Evolutionary conservation across 768 basidiomycete genomes (phyloP), one percentile per base, ranked within the genome.

Genomic region (Suillus tomentosus): DNA sequence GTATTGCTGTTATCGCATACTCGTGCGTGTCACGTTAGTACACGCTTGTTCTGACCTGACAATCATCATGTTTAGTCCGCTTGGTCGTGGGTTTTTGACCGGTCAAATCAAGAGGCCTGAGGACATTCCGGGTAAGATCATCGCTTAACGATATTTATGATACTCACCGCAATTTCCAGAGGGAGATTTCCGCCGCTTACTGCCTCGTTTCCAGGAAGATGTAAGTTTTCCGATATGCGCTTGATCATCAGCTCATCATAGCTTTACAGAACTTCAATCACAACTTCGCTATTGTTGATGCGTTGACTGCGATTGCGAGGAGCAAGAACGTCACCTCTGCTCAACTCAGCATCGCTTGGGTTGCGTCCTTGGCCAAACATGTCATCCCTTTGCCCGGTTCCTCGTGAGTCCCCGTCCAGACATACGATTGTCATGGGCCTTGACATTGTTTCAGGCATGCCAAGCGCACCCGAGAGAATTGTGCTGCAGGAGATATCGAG

Each of bases 1-100:
- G 81, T 0, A 78, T 89, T 58, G 74, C 86, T 5, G 80, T 90
- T n/a, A 71, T 84, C 14, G 87, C 82, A 37, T 90, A 90, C 69
- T 84, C 85, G 82, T 83, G 60, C 13, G 80, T 71, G 7, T 47
- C 57, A 45, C 31, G 48, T 17, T 11, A 11, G 11, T 39, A 19
- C 7, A 48, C 13, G 13, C 31, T n/a, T n/a, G 61, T 43, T 67
- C 67, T 15, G 6, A 56, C 19, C 64, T n/a, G 51, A 11, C 13
- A 0, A 58, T 24, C 60, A 61, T 40, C 70, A 47, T 43, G 14
- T 14, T 55, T 70, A 87, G 82, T 40, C 85, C 86, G 0, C 79
- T 87, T 1, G 85, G 86, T 6, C 75, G 78, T 19, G 85, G 86
- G 3, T 78, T 86, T 71, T 74, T 87, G 39, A 82, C 83, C 0